Evolutionary conservation across 2,329 filamentous ascomycete species (phyloP), one percentile per base, ranked within the genome.

Genomic region (Gaeumannomyces sp.): DNA sequence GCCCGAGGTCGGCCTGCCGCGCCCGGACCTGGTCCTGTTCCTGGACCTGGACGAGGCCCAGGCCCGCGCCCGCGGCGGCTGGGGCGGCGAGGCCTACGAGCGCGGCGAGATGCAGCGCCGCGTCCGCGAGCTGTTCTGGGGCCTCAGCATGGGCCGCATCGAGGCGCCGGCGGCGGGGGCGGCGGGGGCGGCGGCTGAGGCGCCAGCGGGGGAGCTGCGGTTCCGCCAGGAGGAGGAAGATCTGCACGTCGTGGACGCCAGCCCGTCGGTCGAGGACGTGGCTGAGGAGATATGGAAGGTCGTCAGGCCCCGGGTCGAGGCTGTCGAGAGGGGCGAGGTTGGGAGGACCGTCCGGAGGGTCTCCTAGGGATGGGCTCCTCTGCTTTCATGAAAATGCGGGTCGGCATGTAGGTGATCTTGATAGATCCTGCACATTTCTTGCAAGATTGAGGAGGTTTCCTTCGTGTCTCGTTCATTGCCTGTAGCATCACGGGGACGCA

Each of bases 51-150:
- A 89, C 8, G 85, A 91, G 50, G 85, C 87, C 61, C 84, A 88
- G 66, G 93, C 93, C 13, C 85, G 85, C 35, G 83, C 83, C 70
- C 83, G 95, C 25, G 93, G 92, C n/a, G 94, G 92, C 0, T 99
- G 89, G 80, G 95, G 95, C 1, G 85, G 83, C 25, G 95, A 99
- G 80, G 83, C 91, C 68, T 99, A 98, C 73, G 95, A 99, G 79
- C 89, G 87, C 73, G 85, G 84, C 66, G 87, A 88, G 72, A 91
- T 97, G 86, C 95, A 99, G 78, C 80, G 83, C 66, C 84, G 87
- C 13, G 95, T 98, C 19, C 80, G 91, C 27, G 84, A 88, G 67
- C 74, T 96, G 62, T 97, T 96, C 75, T 83, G 81, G 78, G 81
- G 78, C 0, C 71, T 88, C 66, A 79, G 78, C 67, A 76, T 79